Base-by-base conservation (phyloP, 495 filamentous ascomycete species). In the Zalerion maritima region DNA sequence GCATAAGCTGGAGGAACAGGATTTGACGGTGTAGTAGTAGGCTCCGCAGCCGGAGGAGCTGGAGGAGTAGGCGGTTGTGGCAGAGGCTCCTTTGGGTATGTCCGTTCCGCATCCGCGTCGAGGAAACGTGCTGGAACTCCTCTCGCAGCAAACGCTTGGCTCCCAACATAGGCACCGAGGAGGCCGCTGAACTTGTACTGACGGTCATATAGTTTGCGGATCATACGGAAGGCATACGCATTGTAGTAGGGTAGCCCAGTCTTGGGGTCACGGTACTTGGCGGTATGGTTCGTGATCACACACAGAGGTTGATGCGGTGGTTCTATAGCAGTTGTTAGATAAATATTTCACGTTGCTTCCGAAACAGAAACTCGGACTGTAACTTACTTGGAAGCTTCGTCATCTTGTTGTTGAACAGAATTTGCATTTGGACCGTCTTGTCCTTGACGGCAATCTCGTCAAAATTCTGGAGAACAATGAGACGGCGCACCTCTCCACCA, bases 241-340 rank as follows among this genome's bases (percentile, higher is more conserved):
- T 78, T 82, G 21, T 68, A 66, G 49, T 81, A 92, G 6, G 78
- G 69, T 14, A 92, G 62, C 0, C 75, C 75, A 0, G 83, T 91
- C 37, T 62, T 64, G 0, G 80, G 78, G 42, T 92, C 82, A 20
- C 72, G 63, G 49, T 82, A 89, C 24, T 64, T 71, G 13, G 83
- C 82, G 22, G 77, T 73, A 27, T 79, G 69, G 39, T 73, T 73
- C 6, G 83, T 89, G 50, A 92, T 86, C 30, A 73, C 73, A 49
- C 83, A 92, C 27, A 75, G 61, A 27, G 67, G 47, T 4, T 41
- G 38, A 1, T 57, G 52, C 13, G 49, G 45, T 32, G 62, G 62
- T 49, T 66, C 64, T 68, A 24, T 13, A 15, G n/a, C 14, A 34
- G 32, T 52, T 20, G 43, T 39, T 28, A 14, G 14, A 24, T 19